Evolutionary conservation across 2,329 filamentous ascomycete species (phyloP), one percentile per base, ranked within the genome.

Genomic region (Alternaria incomplexa): DNA sequence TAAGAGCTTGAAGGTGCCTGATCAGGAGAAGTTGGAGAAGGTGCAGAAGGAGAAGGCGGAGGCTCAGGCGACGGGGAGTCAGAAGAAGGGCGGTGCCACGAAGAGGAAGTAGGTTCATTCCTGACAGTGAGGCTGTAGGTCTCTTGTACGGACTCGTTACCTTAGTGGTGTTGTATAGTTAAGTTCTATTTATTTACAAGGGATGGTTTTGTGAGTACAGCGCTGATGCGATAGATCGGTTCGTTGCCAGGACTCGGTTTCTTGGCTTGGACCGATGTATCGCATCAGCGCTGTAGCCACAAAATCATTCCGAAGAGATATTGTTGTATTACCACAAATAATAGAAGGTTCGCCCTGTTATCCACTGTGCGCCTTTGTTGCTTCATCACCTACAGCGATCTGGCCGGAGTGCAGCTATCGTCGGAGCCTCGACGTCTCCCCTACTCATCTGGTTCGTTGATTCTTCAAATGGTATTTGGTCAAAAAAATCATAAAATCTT

Each of bases 41-140:
- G 62, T 61, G 1, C 61, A 68, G 54, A 69, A 68, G 58, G 67
- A 72, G 50, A 73, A 67, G 44, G 63, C 54, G 0, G 43, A 50
- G 20, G 62, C 15, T 12, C 26, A 53, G 64, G 69, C 76, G 44
- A 71, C 70, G 10, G 75, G 75, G 1, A 70, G 66, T 20, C 62
- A 72, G 65, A 74, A 69, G 62, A 73, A 73, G 65, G 65, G 72
- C 2, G 60, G 66, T 43, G 75, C 69, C n/a, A 76, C 71, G 56
- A 74, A 75, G 69, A 72, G 74, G 65, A 79, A 79, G 70, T 65
- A 64, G 58, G 9, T 3, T 11, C n/a, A 7, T 36, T 2, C 15
- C 15, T 17, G 9, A n/a, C 7, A 9, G 22, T 36, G 13, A 36
- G 30, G 20, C 17, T 36, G 13, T 10, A 12, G 48, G 12, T 40